phyloP scores from a whole-genome alignment of 78 protist genomes.

The Dictyostelium firmibasis region DNA sequence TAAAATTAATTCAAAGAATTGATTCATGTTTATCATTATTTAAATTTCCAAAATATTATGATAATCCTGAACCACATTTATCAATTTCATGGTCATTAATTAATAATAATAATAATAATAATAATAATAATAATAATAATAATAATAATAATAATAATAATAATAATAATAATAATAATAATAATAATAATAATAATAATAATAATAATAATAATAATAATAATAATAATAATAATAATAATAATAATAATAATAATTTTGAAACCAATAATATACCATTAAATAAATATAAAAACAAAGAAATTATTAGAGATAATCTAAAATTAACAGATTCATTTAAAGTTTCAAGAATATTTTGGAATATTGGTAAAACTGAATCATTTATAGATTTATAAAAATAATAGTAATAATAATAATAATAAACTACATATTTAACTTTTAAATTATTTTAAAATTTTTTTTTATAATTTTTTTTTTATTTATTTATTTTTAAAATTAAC shows the following conservation, averaged over 20 bases:
- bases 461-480: background rate
- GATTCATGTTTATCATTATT: conserved; percentile 11
- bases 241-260: no score
- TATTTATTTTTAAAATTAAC: background rate
- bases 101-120: background rate
- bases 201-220: background rate
- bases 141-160: background rate
- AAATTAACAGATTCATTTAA: background rate
- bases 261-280: background rate
- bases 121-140: background rate
- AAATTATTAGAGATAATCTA: background rate
- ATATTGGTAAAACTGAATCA: conserved; percentile 32
- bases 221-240: background rate
- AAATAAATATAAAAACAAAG: conserved; percentile 4
- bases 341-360: conserved; percentile 49
- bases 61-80: conserved; percentile 54
- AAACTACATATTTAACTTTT: background rate
- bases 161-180: background rate
- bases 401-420: background rate
- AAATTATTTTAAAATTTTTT: background rate
- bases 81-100: conserved; percentile 20
- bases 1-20: conserved; percentile 5
- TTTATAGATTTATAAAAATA: background rate
- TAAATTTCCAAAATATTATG: conserved; percentile 37
- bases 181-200: no score